phyloP scores from a whole-genome alignment of 148 eudicot species.

The Camellia sinensis region DNA sequence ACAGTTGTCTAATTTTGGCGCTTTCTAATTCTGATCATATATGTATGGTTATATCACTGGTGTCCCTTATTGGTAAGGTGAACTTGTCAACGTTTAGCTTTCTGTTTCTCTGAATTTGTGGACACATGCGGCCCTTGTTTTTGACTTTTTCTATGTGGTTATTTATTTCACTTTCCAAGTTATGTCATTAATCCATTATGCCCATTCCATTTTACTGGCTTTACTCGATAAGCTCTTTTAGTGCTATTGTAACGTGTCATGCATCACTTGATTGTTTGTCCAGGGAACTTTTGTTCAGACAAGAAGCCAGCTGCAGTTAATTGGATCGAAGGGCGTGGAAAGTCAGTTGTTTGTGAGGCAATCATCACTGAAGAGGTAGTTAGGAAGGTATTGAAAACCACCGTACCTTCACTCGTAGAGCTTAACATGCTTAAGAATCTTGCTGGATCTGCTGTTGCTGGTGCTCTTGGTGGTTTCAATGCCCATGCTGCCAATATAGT shows the following conservation, averaged over 20 bases:
- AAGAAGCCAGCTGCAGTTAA: slow-evolving; percentile 67
- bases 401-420: slow-evolving; percentile 44
- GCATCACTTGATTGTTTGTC: neutral
- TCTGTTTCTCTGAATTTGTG: neutral
- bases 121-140: neutral
- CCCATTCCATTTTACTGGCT: neutral
- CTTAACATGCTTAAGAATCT: slow-evolving; percentile 67
- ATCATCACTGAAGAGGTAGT: slow-evolving; percentile 49
- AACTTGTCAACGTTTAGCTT: neutral
- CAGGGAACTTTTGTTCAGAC: slow-evolving; percentile 66
- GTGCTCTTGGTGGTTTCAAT: slow-evolving; percentile 60
- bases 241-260: neutral
- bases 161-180: neutral
- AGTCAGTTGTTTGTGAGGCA: slow-evolving; percentile 68
- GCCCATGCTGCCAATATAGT: slow-evolving; percentile 66
- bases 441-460: slow-evolving; percentile 60
- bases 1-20: neutral
- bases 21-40: neutral
- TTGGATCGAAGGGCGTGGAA: slow-evolving; percentile 67
- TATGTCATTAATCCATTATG: neutral
- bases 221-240: neutral
- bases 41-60: neutral
- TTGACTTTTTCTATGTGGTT: neutral
- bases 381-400: slow-evolving; percentile 45
- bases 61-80: neutral